Evolutionary conservation across 768 basidiomycete genomes (phyloP).

Genomic region (Tricholoma furcatifolium): DNA sequence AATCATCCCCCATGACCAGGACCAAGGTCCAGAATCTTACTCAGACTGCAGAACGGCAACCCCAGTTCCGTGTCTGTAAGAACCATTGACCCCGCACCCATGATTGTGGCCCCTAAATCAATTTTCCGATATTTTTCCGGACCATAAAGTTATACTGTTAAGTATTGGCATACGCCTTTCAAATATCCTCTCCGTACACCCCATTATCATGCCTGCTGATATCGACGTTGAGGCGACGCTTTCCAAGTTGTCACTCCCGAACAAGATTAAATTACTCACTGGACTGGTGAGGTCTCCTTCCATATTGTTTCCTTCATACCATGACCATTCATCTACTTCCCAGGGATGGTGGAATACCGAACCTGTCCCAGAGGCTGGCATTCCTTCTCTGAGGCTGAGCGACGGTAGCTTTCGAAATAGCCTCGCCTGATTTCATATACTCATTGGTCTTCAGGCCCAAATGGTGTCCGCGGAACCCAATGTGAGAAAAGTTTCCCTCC

Average conservation of each 20-base stretch:
- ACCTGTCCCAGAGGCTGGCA: constrained; percentile 35
- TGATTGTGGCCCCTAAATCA: background rate
- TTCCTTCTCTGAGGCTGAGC: constrained; percentile 44
- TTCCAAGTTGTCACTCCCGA: constrained; percentile 32
- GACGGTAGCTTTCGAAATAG: constrained; percentile 34
- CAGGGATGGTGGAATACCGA: constrained; percentile 52
- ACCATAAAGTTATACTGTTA: constrained; percentile 12
- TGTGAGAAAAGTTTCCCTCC: constrained; percentile 31
- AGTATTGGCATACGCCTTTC: background rate
- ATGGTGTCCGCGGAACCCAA: constrained; percentile 46
- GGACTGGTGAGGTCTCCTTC: constrained; percentile 32
- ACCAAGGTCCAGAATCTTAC: too few relatives aligned
- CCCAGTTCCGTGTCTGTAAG: too few relatives aligned
- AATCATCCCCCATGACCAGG: too few relatives aligned
- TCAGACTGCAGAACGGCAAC: too few relatives aligned
- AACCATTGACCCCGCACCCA: background rate
- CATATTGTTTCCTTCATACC: background rate
- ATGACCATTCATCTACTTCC: background rate
- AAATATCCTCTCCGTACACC: background rate
- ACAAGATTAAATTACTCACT: constrained; percentile 46
- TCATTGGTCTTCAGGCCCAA: constrained; percentile 34
- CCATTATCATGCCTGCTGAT: constrained; percentile 20
- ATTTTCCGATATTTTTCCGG: constrained; percentile 23
- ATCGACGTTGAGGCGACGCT: constrained; percentile 37
- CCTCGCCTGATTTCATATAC: background rate